phyloP scores from a whole-genome alignment of 106 monocot species.

The Dendrobium huoshanense region DNA sequence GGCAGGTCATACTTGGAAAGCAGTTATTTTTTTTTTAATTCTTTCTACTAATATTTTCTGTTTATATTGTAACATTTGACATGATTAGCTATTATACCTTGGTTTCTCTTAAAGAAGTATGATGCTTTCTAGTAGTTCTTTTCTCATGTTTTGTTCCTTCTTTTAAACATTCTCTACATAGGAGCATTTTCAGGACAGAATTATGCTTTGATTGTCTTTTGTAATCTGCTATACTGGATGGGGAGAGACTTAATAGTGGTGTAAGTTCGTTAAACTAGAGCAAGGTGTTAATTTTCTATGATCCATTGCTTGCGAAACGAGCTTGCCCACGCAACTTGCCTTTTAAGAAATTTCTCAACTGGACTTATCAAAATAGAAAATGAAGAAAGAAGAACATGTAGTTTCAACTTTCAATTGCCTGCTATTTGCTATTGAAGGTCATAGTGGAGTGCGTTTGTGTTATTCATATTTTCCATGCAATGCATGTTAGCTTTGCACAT shows the following conservation, averaged over 20 bases:
- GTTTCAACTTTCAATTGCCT: neutral
- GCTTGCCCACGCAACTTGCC: neutral
- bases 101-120: neutral
- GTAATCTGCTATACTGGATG: neutral
- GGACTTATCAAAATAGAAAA: neutral
- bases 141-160: neutral
- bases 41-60: neutral
- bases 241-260: neutral
- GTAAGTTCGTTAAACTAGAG: neutral
- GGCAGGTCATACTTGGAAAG: slow-evolving; percentile 21
- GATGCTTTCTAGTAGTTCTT: neutral
- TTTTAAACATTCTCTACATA: neutral
- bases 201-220: neutral
- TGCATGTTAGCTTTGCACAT: neutral
- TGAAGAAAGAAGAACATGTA: neutral
- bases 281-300: neutral
- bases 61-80: neutral
- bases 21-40: neutral
- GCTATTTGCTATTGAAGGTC: neutral
- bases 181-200: neutral
- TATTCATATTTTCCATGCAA: neutral
- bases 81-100: neutral
- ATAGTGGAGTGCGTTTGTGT: neutral
- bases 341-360: neutral
- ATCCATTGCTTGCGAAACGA: neutral